Evolutionary conservation across 306 rosid genomes (phyloP).

Genomic region (Lathyrus aphaca): DNA sequence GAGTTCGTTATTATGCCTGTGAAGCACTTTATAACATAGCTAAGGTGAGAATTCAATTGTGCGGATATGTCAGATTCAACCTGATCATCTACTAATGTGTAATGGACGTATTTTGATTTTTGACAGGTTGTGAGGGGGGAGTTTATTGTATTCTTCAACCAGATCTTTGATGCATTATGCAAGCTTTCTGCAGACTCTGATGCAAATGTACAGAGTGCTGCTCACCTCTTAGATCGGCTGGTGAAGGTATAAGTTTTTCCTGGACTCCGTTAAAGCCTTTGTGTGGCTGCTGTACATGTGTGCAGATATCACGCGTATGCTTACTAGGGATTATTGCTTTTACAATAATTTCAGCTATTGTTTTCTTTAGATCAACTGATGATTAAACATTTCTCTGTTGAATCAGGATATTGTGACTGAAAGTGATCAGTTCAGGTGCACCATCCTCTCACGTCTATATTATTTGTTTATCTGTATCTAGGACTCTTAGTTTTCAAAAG

Average conservation of each 20-base stretch:
- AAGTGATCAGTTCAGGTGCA: conserved; percentile 98
- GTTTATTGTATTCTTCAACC: conserved; percentile 89
- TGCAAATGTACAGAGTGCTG: conserved; percentile 96
- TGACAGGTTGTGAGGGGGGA: conserved; percentile 98
- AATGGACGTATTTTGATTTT: conserved; percentile 39
- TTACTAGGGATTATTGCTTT: conserved; percentile 35
- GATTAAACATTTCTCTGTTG: conserved; percentile 48
- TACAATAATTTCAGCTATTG: conserved; percentile 26
- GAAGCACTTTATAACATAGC: conserved; percentile 98
- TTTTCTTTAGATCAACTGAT: conserved; percentile 38
- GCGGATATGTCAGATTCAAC: conserved; percentile 35
- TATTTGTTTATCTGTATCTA: conserved; percentile 33
- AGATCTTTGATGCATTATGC: conserved; percentile 97
- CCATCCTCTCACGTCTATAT: conserved; percentile 37
- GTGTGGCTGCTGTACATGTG: conserved; percentile 11
- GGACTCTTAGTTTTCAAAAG: conserved; percentile 33
- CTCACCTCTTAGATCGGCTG: conserved; percentile 95
- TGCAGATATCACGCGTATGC: conserved; percentile 4
- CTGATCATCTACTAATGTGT: conserved; percentile 35
- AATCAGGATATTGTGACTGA: conserved; percentile 98
- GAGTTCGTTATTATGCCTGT: conserved; percentile 99
- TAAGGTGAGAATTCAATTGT: conserved; percentile 63
- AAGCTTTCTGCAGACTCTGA: conserved; percentile 98
- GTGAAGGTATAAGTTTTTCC: conserved; percentile 68
- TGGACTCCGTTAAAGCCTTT: conserved; percentile 21